Evolutionary conservation across 1,284 basidiomycete species (phyloP).

Genomic region (Blastosporella zonata): DNA sequence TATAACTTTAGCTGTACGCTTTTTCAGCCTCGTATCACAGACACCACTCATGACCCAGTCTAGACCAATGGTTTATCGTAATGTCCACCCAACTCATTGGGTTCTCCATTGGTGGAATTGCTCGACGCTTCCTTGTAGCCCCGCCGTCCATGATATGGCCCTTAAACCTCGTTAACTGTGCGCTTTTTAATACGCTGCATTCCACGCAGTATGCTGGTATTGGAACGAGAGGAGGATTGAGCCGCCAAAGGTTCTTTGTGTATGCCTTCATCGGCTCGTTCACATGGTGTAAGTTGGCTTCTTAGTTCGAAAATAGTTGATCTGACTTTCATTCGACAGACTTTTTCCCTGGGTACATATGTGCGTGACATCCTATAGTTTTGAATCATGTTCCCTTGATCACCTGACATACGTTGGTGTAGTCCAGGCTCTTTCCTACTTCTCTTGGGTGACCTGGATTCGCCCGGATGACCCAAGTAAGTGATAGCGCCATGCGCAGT

Average conservation of each 20-base stretch:
- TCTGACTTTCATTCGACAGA: constrained; percentile 26
- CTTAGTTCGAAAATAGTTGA: neutral
- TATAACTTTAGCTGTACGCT: constrained; percentile 62
- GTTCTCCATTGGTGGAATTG: constrained; percentile 83
- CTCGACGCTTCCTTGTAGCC: constrained; percentile 75
- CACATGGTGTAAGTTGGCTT: constrained; percentile 46
- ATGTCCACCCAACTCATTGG: constrained; percentile 87
- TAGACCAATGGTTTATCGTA: constrained; percentile 76
- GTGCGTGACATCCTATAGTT: constrained; percentile 20
- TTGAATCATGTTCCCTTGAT: neutral
- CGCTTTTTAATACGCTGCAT: constrained; percentile 79
- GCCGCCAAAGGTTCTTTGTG: constrained; percentile 75
- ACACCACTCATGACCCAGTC: constrained; percentile 1
- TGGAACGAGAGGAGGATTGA: constrained; percentile 63
- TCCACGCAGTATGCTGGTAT: constrained; percentile 60
- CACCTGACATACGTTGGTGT: constrained; percentile 1
- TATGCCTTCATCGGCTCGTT: constrained; percentile 58
- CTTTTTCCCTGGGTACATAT: constrained; percentile 68
- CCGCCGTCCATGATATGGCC: constrained; percentile 97
- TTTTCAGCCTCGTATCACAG: neutral
- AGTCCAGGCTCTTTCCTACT: constrained; percentile 57
- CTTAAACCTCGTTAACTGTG: constrained; percentile 79
- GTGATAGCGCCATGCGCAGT: constrained; percentile 3
- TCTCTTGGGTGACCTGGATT: constrained; percentile 57
- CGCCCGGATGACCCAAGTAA: constrained; percentile 33